Evolutionary conservation across 129 eudicot species (phyloP).

Genomic region (Artemisia tridentata): DNA sequence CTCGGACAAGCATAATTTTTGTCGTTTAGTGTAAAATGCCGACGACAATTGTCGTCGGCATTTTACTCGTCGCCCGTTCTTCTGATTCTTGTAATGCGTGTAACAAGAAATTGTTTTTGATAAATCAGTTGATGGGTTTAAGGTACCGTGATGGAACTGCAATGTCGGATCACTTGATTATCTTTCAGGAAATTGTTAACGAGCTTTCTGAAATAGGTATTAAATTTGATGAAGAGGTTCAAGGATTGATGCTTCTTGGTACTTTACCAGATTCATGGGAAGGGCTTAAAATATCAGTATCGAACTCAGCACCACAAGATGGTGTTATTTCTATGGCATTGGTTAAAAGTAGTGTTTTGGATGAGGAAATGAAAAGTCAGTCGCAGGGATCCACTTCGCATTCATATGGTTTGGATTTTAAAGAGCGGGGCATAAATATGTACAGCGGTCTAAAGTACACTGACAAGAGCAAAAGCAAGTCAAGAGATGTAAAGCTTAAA

Average conservation of each 20-base stretch:
- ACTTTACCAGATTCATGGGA: conserved; percentile 2
- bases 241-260: conserved; percentile 5
- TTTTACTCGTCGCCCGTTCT: no score
- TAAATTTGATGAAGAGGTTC: neutral
- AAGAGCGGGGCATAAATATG: no score
- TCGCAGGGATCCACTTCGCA: no score
- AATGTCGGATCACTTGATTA: neutral
- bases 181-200: neutral
- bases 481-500: no score
- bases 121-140: neutral
- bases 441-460: no score
- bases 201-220: neutral
- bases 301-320: neutral
- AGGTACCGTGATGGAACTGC: neutral
- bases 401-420: no score
- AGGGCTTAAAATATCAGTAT: neutral
- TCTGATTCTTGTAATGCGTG: no score
- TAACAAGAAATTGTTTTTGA: neutral
- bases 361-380: neutral
- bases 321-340: neutral
- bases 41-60: no score
- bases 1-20: no score
- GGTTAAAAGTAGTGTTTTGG: neutral
- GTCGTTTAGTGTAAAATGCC: no score
- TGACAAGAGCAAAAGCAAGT: no score